Base-by-base conservation (phyloP, 202 grass and related monocot genomes). In the Saccharum hybrid region DNA sequence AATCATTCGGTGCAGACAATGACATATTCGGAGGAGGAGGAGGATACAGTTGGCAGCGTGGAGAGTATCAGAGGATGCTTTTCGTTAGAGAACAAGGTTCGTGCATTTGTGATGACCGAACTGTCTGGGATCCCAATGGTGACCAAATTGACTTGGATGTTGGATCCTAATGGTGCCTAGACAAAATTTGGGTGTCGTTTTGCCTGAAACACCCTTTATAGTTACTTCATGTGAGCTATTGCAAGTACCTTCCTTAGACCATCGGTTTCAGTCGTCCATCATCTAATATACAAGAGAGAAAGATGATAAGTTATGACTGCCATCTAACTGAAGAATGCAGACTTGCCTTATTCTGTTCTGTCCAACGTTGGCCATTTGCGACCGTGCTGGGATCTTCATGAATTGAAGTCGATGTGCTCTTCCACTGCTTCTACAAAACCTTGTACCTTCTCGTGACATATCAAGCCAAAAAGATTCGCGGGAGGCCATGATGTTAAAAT, bases 271-370 rank as follows among this genome's bases (percentile, higher is more conserved):
- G 15, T 38, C 43, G 2, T 46, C 62, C 65, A 46, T 62, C 40
- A n/a, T 62, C 46, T 49, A 76, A 66, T 79, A 78, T 83, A 68
- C 10, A 23, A 2, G 19, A 60, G 71, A 80, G 46, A 86, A 76
- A 26, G n/a, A 21, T 76, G 49, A 38, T 39, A 30, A 15, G 42
- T 38, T 82, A 76, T 80, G 83, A 14, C 30, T 38, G 41, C 10
- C 42, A 45, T 45, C 42, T 7, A n/a, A 12, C 42, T 12, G 42
- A 45, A 14, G 43, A 28, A 28, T 28, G 26, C 43, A 46, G n/a
- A n/a, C 4, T 21, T 43, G 41, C 18, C 33, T 54, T 30, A 6
- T 30, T 52, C 63, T 68, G 22, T 48, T 51, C 43, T 49, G 6
- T 36, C 22, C 45, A 21, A 60, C 36, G 36, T 48, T 16, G 34